Conservation (phyloP, 495 filamentous ascomycete species). For the Hypoxylon cercidicola region DNA sequence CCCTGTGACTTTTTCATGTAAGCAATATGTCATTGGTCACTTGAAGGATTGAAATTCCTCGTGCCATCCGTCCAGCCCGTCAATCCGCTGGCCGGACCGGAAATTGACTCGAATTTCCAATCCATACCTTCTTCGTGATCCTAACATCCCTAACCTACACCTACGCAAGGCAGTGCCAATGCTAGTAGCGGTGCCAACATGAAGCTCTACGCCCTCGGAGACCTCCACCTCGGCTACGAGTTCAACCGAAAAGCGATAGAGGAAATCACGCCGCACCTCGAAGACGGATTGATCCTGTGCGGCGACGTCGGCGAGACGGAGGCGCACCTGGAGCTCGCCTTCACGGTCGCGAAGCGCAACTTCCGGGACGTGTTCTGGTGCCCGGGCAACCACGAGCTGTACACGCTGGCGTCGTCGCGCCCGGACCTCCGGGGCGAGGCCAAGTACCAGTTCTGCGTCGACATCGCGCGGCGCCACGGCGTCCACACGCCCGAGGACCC, state of each 20-base stretch:
- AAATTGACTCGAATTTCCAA: background rate
- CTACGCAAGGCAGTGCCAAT: slow-evolving; percentile 2
- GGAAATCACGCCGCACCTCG: slow-evolving; percentile 42
- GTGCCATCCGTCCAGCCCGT: background rate
- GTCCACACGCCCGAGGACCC: slow-evolving; percentile 50
- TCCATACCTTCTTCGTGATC: slow-evolving; percentile 13
- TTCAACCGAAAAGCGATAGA: slow-evolving; percentile 44
- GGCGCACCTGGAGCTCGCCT: slow-evolving; percentile 42
- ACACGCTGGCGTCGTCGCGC: slow-evolving; percentile 40
- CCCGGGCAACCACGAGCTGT: slow-evolving; percentile 51
- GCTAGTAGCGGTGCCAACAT: slow-evolving; percentile 25
- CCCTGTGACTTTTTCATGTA: slow-evolving; percentile 3
- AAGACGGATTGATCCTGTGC: slow-evolving; percentile 48
- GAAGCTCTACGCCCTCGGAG: slow-evolving; percentile 51
- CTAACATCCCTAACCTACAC: background rate
- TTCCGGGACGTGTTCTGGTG: slow-evolving; percentile 49
- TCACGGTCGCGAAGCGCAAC: slow-evolving; percentile 37
- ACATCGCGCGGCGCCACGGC: slow-evolving; percentile 41
- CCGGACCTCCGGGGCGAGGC: slow-evolving; percentile 43
- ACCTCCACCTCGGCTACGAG: slow-evolving; percentile 49
- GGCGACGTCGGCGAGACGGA: slow-evolving; percentile 49
- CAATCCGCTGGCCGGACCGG: background rate
- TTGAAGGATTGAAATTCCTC: slow-evolving; percentile 4
- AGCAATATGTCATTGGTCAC: slow-evolving; percentile 24
- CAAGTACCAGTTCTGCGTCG: slow-evolving; percentile 46